Evolutionary conservation across 2,329 filamentous ascomycete species (phyloP), one percentile per base, ranked within the genome.

Genomic region (Aspergillus puulaauensis): DNA sequence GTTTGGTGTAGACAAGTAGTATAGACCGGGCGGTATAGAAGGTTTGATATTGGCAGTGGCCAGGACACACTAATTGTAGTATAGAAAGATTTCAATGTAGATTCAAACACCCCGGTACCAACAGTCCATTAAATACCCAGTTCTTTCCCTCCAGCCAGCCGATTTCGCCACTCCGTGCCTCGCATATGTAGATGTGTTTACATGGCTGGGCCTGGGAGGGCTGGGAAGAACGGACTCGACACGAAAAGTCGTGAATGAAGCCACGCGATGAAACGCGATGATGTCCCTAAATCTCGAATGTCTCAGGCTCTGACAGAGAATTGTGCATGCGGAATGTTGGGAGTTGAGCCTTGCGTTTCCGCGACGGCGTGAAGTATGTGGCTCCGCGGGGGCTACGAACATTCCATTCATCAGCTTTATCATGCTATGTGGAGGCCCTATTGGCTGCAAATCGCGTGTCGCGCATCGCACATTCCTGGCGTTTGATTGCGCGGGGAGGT

Each of bases 221-320:
- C 50, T 37, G 59, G 60, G 35, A 61, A 19, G 45, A 65, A 37
- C 50, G 58, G 37, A 60, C 62, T 37, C 15, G 35, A 37, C 12
- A 37, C 35, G 12, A 14, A 8, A 37, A 37, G 12, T 15, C 35
- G 2, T n/a, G 9, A 31, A 31, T 31, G 27, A 31, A 37, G 6
- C 14, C 35, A 37, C 35, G 35, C 35, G 15, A 37, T n/a, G 35
- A 37, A 37, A 37, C 35, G 15, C 35, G 14, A 37, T 37, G 35
- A n/a, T 37, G 15, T 37, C 14, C 35, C 27, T n/a, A 6, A 5
- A n/a, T 37, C 35, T 15, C 35, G 2, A 37, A 37, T 37, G 27
- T 31, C 27, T 31, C 27, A 31, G 8, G 3, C 27, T 31, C 27
- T 31, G 3, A 31, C 27, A 31, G 27, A 31, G 27, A 31, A 31